Evolutionary conservation across 495 filamentous ascomycete genomes (phyloP), one percentile per base, ranked within the genome.

Genomic region (Chaetomium cochliodes): DNA sequence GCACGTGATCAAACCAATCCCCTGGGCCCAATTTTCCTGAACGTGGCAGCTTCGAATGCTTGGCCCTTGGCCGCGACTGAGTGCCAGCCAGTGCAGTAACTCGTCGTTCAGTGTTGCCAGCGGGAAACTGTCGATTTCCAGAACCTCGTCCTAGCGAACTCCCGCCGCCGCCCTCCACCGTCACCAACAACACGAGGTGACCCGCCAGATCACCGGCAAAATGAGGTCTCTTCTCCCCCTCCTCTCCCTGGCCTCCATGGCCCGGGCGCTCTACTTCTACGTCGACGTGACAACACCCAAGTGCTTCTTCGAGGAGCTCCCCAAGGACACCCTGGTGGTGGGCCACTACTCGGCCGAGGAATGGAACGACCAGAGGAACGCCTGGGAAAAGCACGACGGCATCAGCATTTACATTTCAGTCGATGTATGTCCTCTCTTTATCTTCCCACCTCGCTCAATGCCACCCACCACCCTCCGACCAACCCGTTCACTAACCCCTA

Each of bases 221-320:
- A 85, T 85, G 82, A 80, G 79, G 73, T 69, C 73, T 52, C 68
- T 82, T 69, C 76, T 84, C 66, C 76, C 80, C 25, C 74, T 86
- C 56, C 78, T 83, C 33, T 77, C 78, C 42, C 74, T 85, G 67
- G 72, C 76, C 74, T 67, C 79, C 53, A 70, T 80, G 65, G 85
- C 87, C 54, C 87, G 91, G 66, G 92, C 91, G 46, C 86, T 98
- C 62, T 92, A 96, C 86, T 97, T 98, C 85, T 97, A 91, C 82
- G 87, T 98, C 76, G 93, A 98, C 72, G 90, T 89, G 67, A 84
- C 85, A 18, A 80, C 82, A 68, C 85, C 88, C 67, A 92, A 90
- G 75, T 98, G 94, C 79, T 98, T 98, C 87, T 97, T 90, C 79
- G 94, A 98, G 82, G 96, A 98, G 78, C 85, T 98, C 52, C 80